Conservation (phyloP, 371 early-diverging fungal species). For the Smittium mucronatum region DNA sequence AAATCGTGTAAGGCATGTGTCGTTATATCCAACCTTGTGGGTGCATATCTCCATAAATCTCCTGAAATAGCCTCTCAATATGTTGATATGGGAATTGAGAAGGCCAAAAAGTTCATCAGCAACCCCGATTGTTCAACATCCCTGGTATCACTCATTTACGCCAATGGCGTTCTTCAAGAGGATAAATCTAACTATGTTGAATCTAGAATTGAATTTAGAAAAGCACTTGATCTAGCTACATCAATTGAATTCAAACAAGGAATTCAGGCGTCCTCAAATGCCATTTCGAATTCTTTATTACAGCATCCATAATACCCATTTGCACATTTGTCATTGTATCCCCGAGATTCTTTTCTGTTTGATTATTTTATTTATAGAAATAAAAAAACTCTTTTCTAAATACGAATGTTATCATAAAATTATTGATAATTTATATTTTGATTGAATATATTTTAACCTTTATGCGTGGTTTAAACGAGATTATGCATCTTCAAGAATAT, state of each 20-base stretch:
- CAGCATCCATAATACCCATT: neutral
- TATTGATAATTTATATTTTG: no score
- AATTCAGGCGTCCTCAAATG: slow-evolving; percentile 13
- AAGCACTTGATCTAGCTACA: slow-evolving; percentile 22
- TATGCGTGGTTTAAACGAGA: no score
- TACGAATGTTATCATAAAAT: no score
- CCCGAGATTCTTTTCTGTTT: no score
- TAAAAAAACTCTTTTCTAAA: no score
- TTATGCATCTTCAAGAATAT: no score
- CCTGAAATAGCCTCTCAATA: slow-evolving; percentile 20
- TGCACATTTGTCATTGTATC: no score
- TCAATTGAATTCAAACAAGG: slow-evolving; percentile 19
- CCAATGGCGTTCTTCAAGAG: slow-evolving; percentile 26
- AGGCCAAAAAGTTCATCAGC: slow-evolving; percentile 21
- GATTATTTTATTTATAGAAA: no score
- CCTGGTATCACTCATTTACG: slow-evolving; percentile 29
- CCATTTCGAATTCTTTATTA: slow-evolving; percentile 11
- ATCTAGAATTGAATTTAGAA: slow-evolving; percentile 28
- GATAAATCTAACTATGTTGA: slow-evolving; percentile 16
- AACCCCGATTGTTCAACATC: slow-evolving; percentile 28
- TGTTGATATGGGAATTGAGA: slow-evolving; percentile 22
- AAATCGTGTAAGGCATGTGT: slow-evolving; percentile 26
- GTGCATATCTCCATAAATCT: slow-evolving; percentile 17
- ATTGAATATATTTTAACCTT: no score
- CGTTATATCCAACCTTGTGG: slow-evolving; percentile 32